These are phyloP conservation scores for Protoeuglena noctilucae DNA, from an alignment of 139 green algal genomes.

Conservation along the genomic window DNA sequence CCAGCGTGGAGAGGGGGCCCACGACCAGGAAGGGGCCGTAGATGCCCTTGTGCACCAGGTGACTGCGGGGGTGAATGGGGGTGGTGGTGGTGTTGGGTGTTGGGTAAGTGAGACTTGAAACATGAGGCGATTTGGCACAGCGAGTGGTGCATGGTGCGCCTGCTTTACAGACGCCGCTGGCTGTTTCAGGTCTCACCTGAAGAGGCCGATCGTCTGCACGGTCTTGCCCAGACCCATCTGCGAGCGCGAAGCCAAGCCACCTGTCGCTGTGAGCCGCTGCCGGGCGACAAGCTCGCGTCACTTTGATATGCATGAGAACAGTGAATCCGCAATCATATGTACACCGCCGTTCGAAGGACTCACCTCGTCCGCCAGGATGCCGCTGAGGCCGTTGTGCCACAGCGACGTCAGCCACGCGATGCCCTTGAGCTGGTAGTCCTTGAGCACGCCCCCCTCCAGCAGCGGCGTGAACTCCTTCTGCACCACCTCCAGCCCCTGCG, in stretches of 20 bases:
- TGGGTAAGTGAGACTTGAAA: too few relatives aligned
- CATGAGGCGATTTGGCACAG: too few relatives aligned
- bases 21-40: conserved; percentile 70
- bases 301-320: background rate
- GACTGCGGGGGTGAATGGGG: too few relatives aligned
- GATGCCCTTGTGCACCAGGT: conserved; percentile 56
- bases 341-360: conserved; percentile 2
- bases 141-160: too few relatives aligned
- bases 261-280: conserved; percentile 22
- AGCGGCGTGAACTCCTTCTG: conserved; percentile 55
- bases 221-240: conserved; percentile 96
- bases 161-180: too few relatives aligned
- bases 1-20: conserved; percentile 75
- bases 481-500: too few relatives aligned
- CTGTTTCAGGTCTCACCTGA: too few relatives aligned
- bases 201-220: conserved; percentile 87
- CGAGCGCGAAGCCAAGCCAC: too few relatives aligned
- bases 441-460: conserved; percentile 50
- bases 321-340: background rate
- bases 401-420: conserved; percentile 80
- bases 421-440: conserved; percentile 77
- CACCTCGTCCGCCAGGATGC: conserved; percentile 73
- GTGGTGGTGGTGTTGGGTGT: too few relatives aligned
- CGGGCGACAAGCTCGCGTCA: background rate
- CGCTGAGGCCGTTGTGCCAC: conserved; percentile 80